These are phyloP conservation scores for Vanrija sp. DNA, from an alignment of 1,284 basidiomycete species.

Conservation along the genomic window DNA sequence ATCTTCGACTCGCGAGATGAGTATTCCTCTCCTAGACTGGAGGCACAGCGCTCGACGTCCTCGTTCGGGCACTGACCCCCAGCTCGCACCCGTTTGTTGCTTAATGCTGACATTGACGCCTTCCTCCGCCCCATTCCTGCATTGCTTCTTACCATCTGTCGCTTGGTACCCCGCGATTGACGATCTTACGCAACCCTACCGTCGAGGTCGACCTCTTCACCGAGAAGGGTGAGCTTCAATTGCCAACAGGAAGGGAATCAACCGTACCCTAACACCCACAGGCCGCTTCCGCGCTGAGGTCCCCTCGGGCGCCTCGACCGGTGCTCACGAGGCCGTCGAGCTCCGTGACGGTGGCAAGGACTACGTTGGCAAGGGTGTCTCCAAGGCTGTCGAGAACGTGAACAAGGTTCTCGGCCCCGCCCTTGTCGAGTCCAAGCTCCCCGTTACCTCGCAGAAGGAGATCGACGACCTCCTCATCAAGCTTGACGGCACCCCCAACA, in stretches of 20 bases:
- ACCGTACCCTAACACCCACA: conserved; percentile 37
- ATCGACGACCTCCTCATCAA: conserved; percentile 99
- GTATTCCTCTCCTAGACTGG: conserved; percentile 16
- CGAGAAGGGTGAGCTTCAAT: conserved; percentile 62
- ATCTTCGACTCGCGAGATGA: conserved; percentile 92
- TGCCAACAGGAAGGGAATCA: conserved; percentile 16
- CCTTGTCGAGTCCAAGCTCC: conserved; percentile 79
- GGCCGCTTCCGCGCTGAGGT: conserved; percentile 93
- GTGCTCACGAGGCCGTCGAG: conserved; percentile 97
- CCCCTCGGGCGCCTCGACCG: conserved; percentile 97
- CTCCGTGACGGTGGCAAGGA: conserved; percentile 94
- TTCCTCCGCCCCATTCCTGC: neutral
- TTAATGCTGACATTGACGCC: conserved; percentile 24
- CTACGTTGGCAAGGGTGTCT: conserved; percentile 97
- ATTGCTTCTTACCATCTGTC: neutral
- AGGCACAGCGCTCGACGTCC: conserved; percentile 2
- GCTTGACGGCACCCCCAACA: conserved; percentile 95
- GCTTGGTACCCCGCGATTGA: conserved; percentile 15
- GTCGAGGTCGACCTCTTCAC: conserved; percentile 93
- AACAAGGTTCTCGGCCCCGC: conserved; percentile 88
- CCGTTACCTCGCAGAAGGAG: conserved; percentile 90
- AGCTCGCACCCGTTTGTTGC: neutral
- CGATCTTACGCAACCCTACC: conserved; percentile 65
- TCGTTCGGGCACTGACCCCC: neutral
- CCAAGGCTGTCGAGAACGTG: conserved; percentile 91